Conservation (phyloP, 202 grass and related monocot genomes). For the Elaeis oleifera region DNA sequence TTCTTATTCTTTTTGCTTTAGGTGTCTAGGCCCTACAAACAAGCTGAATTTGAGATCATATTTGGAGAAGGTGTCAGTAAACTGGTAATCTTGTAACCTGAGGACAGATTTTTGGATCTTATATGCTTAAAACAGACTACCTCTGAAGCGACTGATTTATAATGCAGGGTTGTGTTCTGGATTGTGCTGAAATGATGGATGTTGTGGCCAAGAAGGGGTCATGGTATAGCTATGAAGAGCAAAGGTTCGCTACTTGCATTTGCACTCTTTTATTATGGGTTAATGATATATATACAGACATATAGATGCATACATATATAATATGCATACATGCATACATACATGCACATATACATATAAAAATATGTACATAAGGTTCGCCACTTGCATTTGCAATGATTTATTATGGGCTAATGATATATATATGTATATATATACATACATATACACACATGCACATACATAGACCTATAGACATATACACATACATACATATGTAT, state of each 20-base stretch:
- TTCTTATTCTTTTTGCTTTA: slow-evolving; percentile 18
- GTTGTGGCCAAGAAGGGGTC: slow-evolving; percentile 85
- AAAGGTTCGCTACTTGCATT: slow-evolving; percentile 42
- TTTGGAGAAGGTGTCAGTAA: slow-evolving; percentile 96
- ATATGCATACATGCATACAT: too few species aligned
- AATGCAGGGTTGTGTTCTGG: slow-evolving; percentile 77
- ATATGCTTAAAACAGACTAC: neutral
- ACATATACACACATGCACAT: too few species aligned
- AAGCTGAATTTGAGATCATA: slow-evolving; percentile 98
- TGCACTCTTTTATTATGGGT: too few species aligned
- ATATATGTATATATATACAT: too few species aligned
- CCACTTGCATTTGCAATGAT: too few species aligned
- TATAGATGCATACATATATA: too few species aligned
- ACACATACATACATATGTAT: too few species aligned
- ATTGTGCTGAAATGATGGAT: slow-evolving; percentile 98
- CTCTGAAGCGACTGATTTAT: neutral
- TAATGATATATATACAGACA: neutral
- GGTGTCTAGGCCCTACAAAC: slow-evolving; percentile 96
- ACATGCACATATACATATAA: too few species aligned
- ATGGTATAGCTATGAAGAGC: slow-evolving; percentile 90
- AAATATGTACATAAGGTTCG: too few species aligned
- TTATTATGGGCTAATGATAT: too few species aligned
- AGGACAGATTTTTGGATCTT: neutral
- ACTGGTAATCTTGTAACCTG: slow-evolving; percentile 41
- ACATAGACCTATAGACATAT: too few species aligned